Conservation (phyloP, 805 yeast species). For the Metschnikowia colocasiae region DNA sequence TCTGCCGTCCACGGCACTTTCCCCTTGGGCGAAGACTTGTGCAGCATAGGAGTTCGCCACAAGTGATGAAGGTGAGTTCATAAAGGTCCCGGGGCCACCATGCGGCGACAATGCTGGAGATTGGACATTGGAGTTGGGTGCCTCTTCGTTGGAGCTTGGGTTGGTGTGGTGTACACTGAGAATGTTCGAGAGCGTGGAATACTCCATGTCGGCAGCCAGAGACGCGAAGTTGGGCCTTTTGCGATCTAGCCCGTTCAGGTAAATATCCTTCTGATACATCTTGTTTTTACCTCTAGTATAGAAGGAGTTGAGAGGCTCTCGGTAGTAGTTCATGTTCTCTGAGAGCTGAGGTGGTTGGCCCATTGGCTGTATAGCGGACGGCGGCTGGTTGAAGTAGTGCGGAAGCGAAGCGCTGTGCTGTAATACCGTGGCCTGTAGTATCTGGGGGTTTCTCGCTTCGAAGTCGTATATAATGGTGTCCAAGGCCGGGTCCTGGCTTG, state of each 20-base stretch:
- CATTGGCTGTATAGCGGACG: neutral
- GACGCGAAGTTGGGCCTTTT: slow-evolving; percentile 53
- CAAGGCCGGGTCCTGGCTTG: neutral
- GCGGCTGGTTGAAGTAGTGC: slow-evolving; percentile 3
- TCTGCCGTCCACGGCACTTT: neutral
- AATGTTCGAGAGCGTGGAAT: slow-evolving; percentile 63
- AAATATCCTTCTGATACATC: neutral
- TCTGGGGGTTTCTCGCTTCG: slow-evolving; percentile 4
- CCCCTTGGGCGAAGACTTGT: neutral
- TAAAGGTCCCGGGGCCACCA: slow-evolving; percentile 1
- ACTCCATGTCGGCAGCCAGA: slow-evolving; percentile 70
- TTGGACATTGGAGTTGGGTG: slow-evolving; percentile 33
- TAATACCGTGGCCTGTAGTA: slow-evolving; percentile 14
- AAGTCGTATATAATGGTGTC: slow-evolving; percentile 4
- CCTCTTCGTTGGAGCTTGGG: slow-evolving; percentile 32
- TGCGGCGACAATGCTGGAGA: slow-evolving; percentile 41
- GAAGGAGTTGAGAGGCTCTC: neutral
- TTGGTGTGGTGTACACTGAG: slow-evolving; percentile 42
- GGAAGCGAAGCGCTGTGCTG: slow-evolving; percentile 18
- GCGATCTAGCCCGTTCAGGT: neutral
- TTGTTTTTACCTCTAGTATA: neutral
- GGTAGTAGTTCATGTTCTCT: neutral
- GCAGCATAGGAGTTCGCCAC: slow-evolving; percentile 6
- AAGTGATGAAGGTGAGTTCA: slow-evolving; percentile 7
- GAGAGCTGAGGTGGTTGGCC: neutral